Base-by-base conservation (phyloP, 176 grass and related monocot genomes). In the Metroxylon sagu region DNA sequence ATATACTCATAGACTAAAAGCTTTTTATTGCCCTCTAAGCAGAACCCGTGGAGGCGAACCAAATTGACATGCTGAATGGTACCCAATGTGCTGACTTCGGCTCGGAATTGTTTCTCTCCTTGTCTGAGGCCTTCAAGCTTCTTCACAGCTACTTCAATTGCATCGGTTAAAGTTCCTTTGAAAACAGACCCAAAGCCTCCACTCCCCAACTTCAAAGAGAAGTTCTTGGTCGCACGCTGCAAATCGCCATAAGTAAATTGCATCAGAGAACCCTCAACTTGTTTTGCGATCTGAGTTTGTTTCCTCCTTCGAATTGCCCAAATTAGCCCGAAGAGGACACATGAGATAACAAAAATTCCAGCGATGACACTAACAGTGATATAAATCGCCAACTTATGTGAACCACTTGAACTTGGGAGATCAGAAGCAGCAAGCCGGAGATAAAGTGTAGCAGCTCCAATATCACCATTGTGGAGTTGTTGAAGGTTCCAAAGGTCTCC, bases 1-100 rank as follows among this genome's bases (percentile, higher is more conserved):
- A 85, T 76, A 56, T 72, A 72, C 16, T 85, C 72, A 39, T 76
- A 73, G 30, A 80, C 76, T 18, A 77, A 53, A 26, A 85, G 48
- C 18, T 51, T 80, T 64, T 60, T n/a, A 0, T 16, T 56, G 52
- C 57, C 27, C 50, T 56, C 59, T 8, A 58, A 59, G 27, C 77
- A 81, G 65, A 85, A 81, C 0, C 68, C 73, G 2, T 4, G 30
- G 0, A 76, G 69, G 7, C 19, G 28, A 51, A 77, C 74, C 18
- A 77, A 23, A 69, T 74, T 69, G 16, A n/a, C 21, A 53, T 80
- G 77, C 3, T 76, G 67, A 61, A 85, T 68, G 27, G 15, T 23
- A 0, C 60, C 77, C 21, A 85, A 6, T 14, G 67, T 57, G 59
- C 67, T 80, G 29, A 80, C 64, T 19, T 80, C 68, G 5, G 71